Conservation (phyloP, 2,329 filamentous ascomycete genomes). For the Geosmithia flava region DNA sequence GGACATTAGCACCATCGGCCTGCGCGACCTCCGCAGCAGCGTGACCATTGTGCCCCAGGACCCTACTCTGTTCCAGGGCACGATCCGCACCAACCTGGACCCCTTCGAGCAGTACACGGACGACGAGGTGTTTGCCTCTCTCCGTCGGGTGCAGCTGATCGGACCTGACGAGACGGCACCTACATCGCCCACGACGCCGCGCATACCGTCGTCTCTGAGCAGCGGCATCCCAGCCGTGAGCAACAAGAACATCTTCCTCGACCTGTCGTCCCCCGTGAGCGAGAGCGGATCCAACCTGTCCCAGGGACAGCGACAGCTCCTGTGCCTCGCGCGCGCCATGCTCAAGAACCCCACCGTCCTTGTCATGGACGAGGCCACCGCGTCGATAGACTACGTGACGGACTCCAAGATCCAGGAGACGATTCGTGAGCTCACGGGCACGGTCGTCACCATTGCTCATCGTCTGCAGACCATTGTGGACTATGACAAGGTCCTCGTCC, state of each 20-base stretch:
- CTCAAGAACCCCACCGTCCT: slow-evolving; percentile 85
- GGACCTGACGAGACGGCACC: slow-evolving; percentile 36
- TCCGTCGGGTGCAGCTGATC: slow-evolving; percentile 83
- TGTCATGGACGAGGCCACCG: slow-evolving; percentile 99
- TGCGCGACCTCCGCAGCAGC: slow-evolving; percentile 84
- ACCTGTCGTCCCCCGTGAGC: slow-evolving; percentile 69
- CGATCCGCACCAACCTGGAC: slow-evolving; percentile 83
- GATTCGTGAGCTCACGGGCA: slow-evolving; percentile 83
- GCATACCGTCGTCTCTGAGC: slow-evolving; percentile 1
- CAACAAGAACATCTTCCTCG: slow-evolving; percentile 92
- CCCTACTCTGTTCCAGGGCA: slow-evolving; percentile 86
- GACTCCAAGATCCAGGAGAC: slow-evolving; percentile 95
- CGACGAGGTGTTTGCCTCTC: slow-evolving; percentile 75
- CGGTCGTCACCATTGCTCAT: slow-evolving; percentile 94
- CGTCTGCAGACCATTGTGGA: slow-evolving; percentile 93
- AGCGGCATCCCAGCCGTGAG: slow-evolving; percentile 17
- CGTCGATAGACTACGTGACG: slow-evolving; percentile 92
- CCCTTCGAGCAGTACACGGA: slow-evolving; percentile 84
- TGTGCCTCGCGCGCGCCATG: slow-evolving; percentile 86
- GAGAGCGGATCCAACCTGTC: slow-evolving; percentile 93
- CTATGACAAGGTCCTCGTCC: slow-evolving; percentile 91
- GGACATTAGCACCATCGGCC: slow-evolving; percentile 80
- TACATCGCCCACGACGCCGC: slow-evolving; percentile 14
- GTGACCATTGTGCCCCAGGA: slow-evolving; percentile 98
- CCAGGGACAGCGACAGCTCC: slow-evolving; percentile 86